phyloP scores from a whole-genome alignment of 257 asterid species.

The Plectranthus barbatus region DNA sequence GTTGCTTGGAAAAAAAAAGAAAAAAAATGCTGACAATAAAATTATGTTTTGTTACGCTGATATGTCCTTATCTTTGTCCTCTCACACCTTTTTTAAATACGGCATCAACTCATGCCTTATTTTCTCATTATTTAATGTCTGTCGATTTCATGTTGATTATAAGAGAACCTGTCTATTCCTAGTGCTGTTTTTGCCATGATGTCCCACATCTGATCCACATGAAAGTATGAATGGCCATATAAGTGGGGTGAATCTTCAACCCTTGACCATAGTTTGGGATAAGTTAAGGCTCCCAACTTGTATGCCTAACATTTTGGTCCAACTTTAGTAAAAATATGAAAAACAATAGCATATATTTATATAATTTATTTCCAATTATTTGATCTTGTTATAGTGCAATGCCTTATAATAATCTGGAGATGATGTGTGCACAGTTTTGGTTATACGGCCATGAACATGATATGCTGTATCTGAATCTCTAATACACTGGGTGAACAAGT shows the following conservation, averaged over 20 bases:
- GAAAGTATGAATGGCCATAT: no score
- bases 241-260: no score
- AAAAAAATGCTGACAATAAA: not conserved
- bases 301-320: no score
- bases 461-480: no score
- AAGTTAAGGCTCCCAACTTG: no score
- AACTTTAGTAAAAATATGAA: not conserved
- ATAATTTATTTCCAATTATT: not conserved
- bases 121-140: not conserved
- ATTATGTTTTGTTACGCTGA: not conserved
- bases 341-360: no score
- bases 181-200: not conserved
- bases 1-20: no score
- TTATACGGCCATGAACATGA: no score
- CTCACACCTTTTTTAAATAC: not conserved
- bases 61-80: not conserved
- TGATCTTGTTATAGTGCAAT: not conserved
- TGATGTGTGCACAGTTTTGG: not conserved
- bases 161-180: not conserved
- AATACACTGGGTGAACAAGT: not conserved
- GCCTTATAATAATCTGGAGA: not conserved
- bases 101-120: not conserved
- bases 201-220: no score
- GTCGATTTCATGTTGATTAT: no score
- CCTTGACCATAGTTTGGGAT: no score